A percentile compares a stretch with the other conserved stretches of the same genome.
Evolutionary conservation across 805 yeast genomes (phyloP).

Genomic region (Candida khao-thaluensis): DNA sequence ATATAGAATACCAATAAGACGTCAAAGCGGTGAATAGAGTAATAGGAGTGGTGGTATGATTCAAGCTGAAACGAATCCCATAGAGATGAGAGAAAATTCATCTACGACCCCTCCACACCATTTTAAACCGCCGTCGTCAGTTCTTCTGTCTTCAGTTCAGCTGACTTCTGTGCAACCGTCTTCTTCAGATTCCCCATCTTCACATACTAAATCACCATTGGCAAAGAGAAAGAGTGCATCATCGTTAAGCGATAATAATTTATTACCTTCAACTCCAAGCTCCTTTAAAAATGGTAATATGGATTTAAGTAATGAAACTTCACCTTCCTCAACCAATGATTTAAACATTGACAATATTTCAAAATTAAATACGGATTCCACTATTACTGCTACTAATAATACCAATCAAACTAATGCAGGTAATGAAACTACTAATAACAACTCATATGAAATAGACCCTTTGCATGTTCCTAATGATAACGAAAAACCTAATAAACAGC

Average conservation of each 20-base stretch:
- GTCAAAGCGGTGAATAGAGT: no score
- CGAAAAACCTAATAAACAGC: neutral
- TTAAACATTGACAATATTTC: neutral
- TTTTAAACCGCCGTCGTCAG: no score
- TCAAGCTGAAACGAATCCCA: neutral
- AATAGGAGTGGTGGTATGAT: constrained; percentile 8
- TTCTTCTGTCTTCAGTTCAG: no score
- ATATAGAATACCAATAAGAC: no score
- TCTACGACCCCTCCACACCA: neutral
- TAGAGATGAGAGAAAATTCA: constrained; percentile 1
- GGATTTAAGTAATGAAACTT: constrained; percentile 16
- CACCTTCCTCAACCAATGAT: constrained; percentile 16
- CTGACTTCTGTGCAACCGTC: no score
- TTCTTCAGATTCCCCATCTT: no score
- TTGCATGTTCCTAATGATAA: constrained; percentile 9
- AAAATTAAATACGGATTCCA: constrained; percentile 8
- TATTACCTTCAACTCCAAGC: constrained; percentile 14
- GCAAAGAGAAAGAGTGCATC: constrained; percentile 7
- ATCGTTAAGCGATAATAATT: constrained; percentile 11
- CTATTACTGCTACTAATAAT: neutral
- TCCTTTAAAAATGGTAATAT: constrained; percentile 12
- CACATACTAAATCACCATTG: neutral
- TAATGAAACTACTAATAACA: neutral
- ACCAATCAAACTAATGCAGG: neutral
- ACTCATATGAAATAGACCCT: constrained; percentile 10